These are phyloP conservation scores for Lecanicillium sp. DNA, from an alignment of 2,329 filamentous ascomycete species.

Conservation along the genomic window DNA sequence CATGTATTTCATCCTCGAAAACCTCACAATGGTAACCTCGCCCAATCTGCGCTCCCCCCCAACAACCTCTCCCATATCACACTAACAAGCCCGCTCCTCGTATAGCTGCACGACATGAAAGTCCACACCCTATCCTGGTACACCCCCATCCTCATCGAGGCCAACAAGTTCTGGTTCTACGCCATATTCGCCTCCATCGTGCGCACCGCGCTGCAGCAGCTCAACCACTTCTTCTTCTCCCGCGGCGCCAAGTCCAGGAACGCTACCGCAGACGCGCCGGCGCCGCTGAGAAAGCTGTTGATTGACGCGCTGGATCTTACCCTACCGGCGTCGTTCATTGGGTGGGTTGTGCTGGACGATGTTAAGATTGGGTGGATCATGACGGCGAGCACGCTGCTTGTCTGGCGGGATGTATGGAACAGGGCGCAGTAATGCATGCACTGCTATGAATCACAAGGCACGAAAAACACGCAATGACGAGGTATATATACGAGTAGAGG, in stretches of 20 bases:
- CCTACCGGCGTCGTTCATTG: constrained; percentile 13
- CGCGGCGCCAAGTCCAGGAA: not conserved
- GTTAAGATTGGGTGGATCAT: constrained; percentile 9
- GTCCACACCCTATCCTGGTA: constrained; percentile 13
- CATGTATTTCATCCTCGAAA: constrained; percentile 13
- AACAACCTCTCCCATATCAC: not conserved
- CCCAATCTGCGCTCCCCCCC: not conserved
- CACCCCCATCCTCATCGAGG: constrained; percentile 9
- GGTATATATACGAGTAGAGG: too few species aligned
- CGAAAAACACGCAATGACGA: too few species aligned
- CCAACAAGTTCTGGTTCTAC: constrained; percentile 16
- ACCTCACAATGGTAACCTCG: constrained; percentile 10
- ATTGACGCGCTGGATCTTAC: constrained; percentile 8
- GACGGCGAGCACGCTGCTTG: constrained; percentile 12
- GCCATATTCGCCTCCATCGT: constrained; percentile 13
- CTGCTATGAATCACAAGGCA: too few species aligned
- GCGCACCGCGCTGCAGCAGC: not conserved
- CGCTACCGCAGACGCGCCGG: not conserved
- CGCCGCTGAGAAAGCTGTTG: constrained; percentile 2
- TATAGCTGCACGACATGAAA: constrained; percentile 12
- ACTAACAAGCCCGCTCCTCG: not conserved
- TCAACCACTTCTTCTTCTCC: not conserved
- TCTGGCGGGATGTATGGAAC: constrained; percentile 11
- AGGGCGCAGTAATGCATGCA: constrained; percentile 9
- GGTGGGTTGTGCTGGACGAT: constrained; percentile 10